Evolutionary conservation across 148 eudicot species (phyloP).

Genomic region (Tetragonia tetragonoides): DNA sequence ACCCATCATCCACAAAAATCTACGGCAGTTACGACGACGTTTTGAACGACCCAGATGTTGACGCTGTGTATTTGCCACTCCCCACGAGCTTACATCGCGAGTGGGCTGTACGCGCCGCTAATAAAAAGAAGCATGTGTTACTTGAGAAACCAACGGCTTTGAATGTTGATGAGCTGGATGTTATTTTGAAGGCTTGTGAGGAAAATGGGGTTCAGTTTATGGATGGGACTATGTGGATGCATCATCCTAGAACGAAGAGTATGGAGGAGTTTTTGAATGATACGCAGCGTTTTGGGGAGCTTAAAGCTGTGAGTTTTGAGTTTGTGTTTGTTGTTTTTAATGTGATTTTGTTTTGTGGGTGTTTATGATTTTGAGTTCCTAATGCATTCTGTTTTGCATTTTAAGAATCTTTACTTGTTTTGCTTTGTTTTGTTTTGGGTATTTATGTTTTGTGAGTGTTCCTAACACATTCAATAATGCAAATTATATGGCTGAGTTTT

Average conservation of each 20-base stretch:
- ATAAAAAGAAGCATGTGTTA: slow-evolving; percentile 67
- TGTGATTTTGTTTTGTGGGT: background rate
- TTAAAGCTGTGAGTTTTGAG: slow-evolving; percentile 38
- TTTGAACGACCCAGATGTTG: slow-evolving; percentile 60
- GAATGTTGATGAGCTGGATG: slow-evolving; percentile 53
- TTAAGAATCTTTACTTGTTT: too few relatives aligned
- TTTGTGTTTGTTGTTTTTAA: background rate
- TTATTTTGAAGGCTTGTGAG: slow-evolving; percentile 52
- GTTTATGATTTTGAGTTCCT: background rate
- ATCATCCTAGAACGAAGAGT: slow-evolving; percentile 42
- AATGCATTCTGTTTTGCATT: background rate
- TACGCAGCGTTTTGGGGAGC: slow-evolving; percentile 39
- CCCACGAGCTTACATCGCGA: slow-evolving; percentile 66
- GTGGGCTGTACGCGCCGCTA: slow-evolving; percentile 71
- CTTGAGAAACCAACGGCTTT: slow-evolving; percentile 76
- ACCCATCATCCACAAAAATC: slow-evolving; percentile 40
- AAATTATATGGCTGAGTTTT: too few relatives aligned
- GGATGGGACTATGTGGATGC: slow-evolving; percentile 79
- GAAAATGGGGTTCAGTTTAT: slow-evolving; percentile 58
- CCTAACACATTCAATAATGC: too few relatives aligned
- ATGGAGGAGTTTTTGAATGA: slow-evolving; percentile 41
- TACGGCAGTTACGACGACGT: slow-evolving; percentile 63
- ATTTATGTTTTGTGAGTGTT: too few relatives aligned
- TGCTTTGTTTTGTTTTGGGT: background rate
- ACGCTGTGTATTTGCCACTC: slow-evolving; percentile 71